Evolutionary conservation across 1,284 basidiomycete genomes (phyloP).

Genomic region (Puccinia novopanici): DNA sequence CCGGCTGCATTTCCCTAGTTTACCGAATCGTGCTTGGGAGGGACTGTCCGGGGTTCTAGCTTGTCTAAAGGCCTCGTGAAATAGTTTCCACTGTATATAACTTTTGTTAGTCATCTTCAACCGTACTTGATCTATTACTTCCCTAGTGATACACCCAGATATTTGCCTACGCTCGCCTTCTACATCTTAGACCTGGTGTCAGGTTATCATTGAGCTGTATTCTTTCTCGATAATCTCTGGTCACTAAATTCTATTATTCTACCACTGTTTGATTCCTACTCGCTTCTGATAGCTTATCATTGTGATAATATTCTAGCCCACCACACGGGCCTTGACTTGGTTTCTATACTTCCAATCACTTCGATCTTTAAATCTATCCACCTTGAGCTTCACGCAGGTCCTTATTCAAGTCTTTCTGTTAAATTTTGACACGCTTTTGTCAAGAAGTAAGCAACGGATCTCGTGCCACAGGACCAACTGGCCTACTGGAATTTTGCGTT

Average conservation of each 20-base stretch:
- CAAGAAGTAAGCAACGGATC: neutral
- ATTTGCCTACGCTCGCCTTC: constrained; percentile 12
- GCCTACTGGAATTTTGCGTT: neutral
- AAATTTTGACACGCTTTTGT: neutral
- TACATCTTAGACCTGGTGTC: neutral
- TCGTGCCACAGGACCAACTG: constrained; percentile 15
- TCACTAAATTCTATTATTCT: neutral
- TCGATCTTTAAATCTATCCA: neutral
- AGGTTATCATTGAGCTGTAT: constrained; percentile 12
- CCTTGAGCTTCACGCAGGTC: neutral
- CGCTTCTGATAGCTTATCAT: neutral
- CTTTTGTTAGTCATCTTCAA: neutral
- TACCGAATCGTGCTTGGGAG: too few species aligned
- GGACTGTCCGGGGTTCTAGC: neutral
- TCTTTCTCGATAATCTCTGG: constrained; percentile 18
- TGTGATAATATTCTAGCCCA: neutral
- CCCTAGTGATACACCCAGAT: constrained; percentile 5
- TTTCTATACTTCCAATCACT: neutral
- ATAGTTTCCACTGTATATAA: constrained; percentile 5
- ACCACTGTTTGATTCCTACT: neutral
- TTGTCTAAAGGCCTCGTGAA: neutral
- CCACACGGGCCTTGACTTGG: neutral
- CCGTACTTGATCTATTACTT: constrained; percentile 8
- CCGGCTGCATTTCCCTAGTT: too few species aligned
- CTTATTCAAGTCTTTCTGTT: neutral